A percentile compares a stretch with the other conserved stretches of the same genome.
These are phyloP conservation scores for Tylopilus plumbeoviolaceoides DNA, from an alignment of 768 basidiomycete species.

Conservation along the genomic window DNA sequence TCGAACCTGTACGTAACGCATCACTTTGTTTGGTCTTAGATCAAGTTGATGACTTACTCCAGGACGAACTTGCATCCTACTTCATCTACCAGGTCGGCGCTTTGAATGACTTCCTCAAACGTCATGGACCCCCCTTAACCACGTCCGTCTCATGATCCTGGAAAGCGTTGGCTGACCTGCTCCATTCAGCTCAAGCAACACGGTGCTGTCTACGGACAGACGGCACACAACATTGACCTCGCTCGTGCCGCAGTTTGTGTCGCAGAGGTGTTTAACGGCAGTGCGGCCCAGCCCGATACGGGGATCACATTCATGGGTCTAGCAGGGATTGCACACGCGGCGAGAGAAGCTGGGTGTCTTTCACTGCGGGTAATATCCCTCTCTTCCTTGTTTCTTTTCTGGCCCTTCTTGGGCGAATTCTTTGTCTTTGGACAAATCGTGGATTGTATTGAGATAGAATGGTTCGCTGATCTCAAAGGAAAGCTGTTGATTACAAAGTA, in stretches of 20 bases:
- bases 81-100: conserved; percentile 71
- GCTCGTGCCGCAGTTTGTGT: too few species aligned
- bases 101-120: conserved; percentile 52
- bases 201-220: conserved; percentile 60
- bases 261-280: too few species aligned
- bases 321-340: conserved; percentile 61
- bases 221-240: too few species aligned
- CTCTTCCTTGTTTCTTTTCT: neutral
- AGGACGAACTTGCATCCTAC: conserved; percentile 55
- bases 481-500: conserved; percentile 59
- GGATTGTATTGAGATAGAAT: conserved; percentile 21
- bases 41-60: neutral
- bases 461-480: conserved; percentile 32
- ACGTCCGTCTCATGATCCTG: conserved; percentile 36
- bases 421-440: neutral
- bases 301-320: too few species aligned
- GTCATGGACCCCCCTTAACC: conserved; percentile 47
- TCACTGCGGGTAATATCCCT: conserved; percentile 58
- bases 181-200: conserved; percentile 52
- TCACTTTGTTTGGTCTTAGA: neutral
- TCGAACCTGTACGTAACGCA: conserved; percentile 50
- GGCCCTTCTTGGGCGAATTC: neutral
- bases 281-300: too few species aligned
- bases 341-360: conserved; percentile 52
- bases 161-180: neutral